Conservation (phyloP, 352 stramenopile genomes). For the Phytophthora idaei region DNA sequence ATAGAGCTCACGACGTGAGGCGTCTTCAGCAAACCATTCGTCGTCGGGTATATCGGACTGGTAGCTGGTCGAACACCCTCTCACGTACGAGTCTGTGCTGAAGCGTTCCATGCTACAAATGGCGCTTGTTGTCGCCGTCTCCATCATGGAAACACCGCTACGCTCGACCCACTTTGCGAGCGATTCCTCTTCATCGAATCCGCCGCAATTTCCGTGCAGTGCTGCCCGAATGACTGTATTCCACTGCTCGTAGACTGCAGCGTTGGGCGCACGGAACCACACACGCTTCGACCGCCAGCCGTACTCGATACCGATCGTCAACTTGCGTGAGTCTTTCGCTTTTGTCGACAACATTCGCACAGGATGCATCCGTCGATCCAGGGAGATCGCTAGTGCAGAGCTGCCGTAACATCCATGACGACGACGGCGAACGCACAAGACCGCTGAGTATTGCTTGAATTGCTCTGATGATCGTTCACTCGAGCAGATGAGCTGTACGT, state of each 20-base stretch:
- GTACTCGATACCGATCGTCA: slow-evolving; percentile 33
- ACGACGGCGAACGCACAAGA: slow-evolving; percentile 23
- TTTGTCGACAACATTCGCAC: slow-evolving; percentile 26
- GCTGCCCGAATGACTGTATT: slow-evolving; percentile 32
- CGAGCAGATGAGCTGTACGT: slow-evolving; percentile 34
- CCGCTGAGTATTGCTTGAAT: slow-evolving; percentile 22
- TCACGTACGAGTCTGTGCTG: slow-evolving; percentile 27
- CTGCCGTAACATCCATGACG: slow-evolving; percentile 24
- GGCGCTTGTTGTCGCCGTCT: slow-evolving; percentile 17
- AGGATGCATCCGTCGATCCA: slow-evolving; percentile 34
- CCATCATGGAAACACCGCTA: slow-evolving; percentile 25
- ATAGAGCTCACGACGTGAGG: background rate
- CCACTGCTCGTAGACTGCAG: slow-evolving; percentile 35
- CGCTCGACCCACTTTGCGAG: slow-evolving; percentile 27
- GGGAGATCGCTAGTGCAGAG: slow-evolving; percentile 22
- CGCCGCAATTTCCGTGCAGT: slow-evolving; percentile 12
- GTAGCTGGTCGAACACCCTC: slow-evolving; percentile 25
- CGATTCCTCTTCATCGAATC: slow-evolving; percentile 14
- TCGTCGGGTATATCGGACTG: slow-evolving; percentile 37
- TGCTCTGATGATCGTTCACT: slow-evolving; percentile 19
- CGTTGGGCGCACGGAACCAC: slow-evolving; percentile 30
- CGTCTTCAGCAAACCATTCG: slow-evolving; percentile 26
- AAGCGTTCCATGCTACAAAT: slow-evolving; percentile 13
- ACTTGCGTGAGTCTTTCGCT: slow-evolving; percentile 22
- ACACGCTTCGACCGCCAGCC: slow-evolving; percentile 24